Evolutionary conservation across 768 basidiomycete genomes (phyloP).

Genomic region (Kwoniella pini): DNA sequence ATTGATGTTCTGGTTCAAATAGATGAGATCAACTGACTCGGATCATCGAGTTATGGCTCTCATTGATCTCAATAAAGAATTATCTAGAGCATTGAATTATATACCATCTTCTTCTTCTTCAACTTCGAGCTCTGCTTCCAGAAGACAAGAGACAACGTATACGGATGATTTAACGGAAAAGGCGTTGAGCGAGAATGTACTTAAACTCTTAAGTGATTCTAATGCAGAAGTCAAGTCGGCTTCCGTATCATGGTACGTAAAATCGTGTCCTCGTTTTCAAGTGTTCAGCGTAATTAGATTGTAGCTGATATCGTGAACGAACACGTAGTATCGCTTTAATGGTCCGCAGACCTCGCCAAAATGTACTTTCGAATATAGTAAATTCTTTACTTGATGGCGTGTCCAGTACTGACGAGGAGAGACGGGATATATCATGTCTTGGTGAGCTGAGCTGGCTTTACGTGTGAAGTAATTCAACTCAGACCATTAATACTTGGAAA

Average conservation of each 20-base stretch:
- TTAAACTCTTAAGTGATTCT: slow-evolving; percentile 85
- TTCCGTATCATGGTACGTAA: slow-evolving; percentile 83
- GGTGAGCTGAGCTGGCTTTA: slow-evolving; percentile 60
- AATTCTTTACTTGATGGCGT: slow-evolving; percentile 87
- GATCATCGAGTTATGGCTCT: slow-evolving; percentile 81
- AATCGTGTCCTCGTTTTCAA: too few relatives aligned
- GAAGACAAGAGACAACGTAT: slow-evolving; percentile 55
- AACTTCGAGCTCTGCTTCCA: slow-evolving; percentile 13
- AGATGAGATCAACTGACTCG: slow-evolving; percentile 48
- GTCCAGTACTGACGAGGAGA: slow-evolving; percentile 82
- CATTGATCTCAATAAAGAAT: slow-evolving; percentile 87
- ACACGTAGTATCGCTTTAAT: slow-evolving; percentile 74
- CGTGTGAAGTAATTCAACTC: too few relatives aligned
- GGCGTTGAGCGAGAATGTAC: slow-evolving; percentile 78
- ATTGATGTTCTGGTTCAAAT: slow-evolving; percentile 9
- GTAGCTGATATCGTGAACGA: not conserved
- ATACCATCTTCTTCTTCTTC: slow-evolving; percentile 8
- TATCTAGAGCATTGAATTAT: slow-evolving; percentile 68
- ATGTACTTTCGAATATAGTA: slow-evolving; percentile 81
- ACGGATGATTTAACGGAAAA: slow-evolving; percentile 81
- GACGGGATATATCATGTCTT: slow-evolving; percentile 89
- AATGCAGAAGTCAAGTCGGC: slow-evolving; percentile 99
- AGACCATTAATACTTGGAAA: not conserved
- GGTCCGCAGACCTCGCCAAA: slow-evolving; percentile 78
- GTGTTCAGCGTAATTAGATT: too few relatives aligned